Base-by-base conservation (phyloP, 176 grass and related monocot species). In the Rhipidocladum racemiflorum region DNA sequence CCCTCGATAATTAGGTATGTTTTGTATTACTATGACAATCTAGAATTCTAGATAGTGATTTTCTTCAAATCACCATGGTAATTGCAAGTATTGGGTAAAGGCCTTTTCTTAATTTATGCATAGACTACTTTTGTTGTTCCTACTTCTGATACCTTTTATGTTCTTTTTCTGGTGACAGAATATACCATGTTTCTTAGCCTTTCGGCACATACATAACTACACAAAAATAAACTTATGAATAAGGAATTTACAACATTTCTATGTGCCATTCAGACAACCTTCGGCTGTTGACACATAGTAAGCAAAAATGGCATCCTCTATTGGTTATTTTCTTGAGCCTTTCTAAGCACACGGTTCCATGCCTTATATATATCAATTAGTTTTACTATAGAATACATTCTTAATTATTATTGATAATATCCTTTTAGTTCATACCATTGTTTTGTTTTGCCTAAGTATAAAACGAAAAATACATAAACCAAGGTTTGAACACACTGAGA, bases 1-100 rank as follows among this genome's bases (percentile, higher is more conserved):
- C 24, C 87, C 91, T 10, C 89, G 93, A 53, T 89, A 91, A 81
- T 69, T 92, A 90, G 91, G 97, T 84, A 88, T 42, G 77, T 70
- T 61, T 44, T 24, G 35, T 54, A 64, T 59, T 56, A 42, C 45
- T 68, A 71, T 44, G 43, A 11, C 23, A 40, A 21, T 12, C 7
- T 16, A 40, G 44, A 65, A 27, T 54, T 6, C 23, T 48, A 46
- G 6, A 74, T 6, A 44, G 34, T 66, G 34, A n/a, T 66, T 67
- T 62, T n/a, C 35, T 84, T n/a, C n/a, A n/a, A n/a, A n/a, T n/a
- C n/a, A n/a, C n/a, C n/a, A n/a, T 73, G 49, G 35, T 59, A 57
- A 69, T 24, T 56, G 11, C 21, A 67, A 40, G 24, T 15, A 14
- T 54, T n/a, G 18, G 0, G 12, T 64, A n/a, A 64, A 51, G 1